These are phyloP conservation scores for Inosperma sp. DNA, from an alignment of 768 basidiomycete genomes.

Conservation along the genomic window DNA sequence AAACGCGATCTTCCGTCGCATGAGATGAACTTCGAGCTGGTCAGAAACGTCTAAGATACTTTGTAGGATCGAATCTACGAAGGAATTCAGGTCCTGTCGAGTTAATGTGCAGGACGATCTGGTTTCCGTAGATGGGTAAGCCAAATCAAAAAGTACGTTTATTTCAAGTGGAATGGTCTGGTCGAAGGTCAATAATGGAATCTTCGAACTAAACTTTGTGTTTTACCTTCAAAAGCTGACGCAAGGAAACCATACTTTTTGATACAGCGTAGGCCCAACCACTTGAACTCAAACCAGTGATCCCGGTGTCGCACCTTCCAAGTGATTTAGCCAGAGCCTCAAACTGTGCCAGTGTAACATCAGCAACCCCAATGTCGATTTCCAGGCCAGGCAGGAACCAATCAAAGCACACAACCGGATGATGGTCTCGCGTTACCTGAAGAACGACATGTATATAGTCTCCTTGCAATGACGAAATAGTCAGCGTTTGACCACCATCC, in stretches of 20 bases:
- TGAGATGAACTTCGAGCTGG: constrained; percentile 43
- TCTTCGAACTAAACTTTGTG: not conserved
- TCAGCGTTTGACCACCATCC: constrained; percentile 54
- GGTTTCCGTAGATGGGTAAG: constrained; percentile 59
- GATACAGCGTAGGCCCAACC: constrained; percentile 48
- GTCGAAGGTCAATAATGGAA: not conserved
- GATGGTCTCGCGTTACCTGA: constrained; percentile 87
- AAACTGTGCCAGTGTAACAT: constrained; percentile 83
- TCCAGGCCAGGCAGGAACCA: constrained; percentile 69
- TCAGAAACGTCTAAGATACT: constrained; percentile 71
- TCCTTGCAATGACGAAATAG: constrained; percentile 87
- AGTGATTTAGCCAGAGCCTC: constrained; percentile 52
- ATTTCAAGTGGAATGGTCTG: constrained; percentile 57
- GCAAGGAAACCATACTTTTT: constrained; percentile 64
- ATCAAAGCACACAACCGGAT: constrained; percentile 82
- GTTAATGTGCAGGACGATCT: constrained; percentile 38
- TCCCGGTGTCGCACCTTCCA: constrained; percentile 35
- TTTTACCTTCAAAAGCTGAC: constrained; percentile 69
- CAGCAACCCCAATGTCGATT: constrained; percentile 76
- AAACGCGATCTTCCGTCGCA: constrained; percentile 81
- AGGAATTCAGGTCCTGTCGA: constrained; percentile 68
- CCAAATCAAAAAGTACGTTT: constrained; percentile 81
- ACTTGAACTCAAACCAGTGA: constrained; percentile 9
- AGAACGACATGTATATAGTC: constrained; percentile 81
- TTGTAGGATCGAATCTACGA: constrained; percentile 80